Conservation (phyloP, 1,139 yeast genomes). For the Debaryomyces sp. region DNA sequence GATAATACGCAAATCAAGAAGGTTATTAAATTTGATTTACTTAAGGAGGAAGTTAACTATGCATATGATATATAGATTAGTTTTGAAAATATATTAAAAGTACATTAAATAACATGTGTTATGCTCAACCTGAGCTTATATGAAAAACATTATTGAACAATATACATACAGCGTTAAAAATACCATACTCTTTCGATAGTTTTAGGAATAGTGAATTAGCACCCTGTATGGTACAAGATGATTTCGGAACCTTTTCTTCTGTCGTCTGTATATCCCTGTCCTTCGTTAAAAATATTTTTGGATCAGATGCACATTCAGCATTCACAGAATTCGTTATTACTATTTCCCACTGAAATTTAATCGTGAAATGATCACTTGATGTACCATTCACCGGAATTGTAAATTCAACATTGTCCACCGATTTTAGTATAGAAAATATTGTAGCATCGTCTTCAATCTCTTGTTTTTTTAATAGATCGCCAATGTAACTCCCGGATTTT, state of each 20-base stretch:
- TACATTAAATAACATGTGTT: not conserved
- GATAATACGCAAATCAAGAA: not conserved
- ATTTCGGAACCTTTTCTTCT: not conserved
- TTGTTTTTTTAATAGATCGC: conserved; percentile 8
- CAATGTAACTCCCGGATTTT: conserved; percentile 6
- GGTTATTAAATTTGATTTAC: conserved; percentile 27
- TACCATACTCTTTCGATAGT: conserved; percentile 29
- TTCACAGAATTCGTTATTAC: conserved; percentile 22
- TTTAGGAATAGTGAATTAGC: conserved; percentile 21
- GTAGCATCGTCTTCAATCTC: not conserved
- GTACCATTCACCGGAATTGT: conserved; percentile 11
- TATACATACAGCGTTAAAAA: conserved; percentile 25
- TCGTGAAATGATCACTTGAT: conserved; percentile 4
- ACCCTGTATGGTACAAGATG: conserved; percentile 1
- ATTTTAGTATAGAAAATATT: conserved; percentile 22
- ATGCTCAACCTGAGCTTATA: conserved; percentile 6
- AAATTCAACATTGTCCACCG: conserved; percentile 23
- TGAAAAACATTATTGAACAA: conserved; percentile 27
- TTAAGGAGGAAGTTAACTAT: conserved; percentile 23
- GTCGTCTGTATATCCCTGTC: conserved; percentile 7
- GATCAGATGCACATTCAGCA: conserved; percentile 31
- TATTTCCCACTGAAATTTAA: conserved; percentile 33
- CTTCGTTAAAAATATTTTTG: conserved; percentile 18
- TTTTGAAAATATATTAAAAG: not conserved
- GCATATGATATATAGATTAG: conserved; percentile 1